Conservation (phyloP, 805 yeast species). For the Myxozyma kluyveri region DNA sequence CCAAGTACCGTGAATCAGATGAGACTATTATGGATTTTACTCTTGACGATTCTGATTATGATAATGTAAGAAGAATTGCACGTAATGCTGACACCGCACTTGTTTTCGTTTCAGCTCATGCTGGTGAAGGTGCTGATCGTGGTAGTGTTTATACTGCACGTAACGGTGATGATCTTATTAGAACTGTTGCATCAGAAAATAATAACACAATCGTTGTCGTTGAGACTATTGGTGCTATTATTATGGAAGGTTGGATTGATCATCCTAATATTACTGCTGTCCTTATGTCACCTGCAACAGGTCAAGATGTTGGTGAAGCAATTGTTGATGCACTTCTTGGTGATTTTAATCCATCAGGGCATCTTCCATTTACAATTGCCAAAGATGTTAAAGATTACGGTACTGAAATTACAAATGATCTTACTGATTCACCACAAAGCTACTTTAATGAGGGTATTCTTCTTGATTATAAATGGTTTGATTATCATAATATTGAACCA, state of each 20-base stretch:
- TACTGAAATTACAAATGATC: constrained; percentile 37
- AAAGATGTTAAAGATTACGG: constrained; percentile 49
- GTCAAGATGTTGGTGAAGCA: constrained; percentile 56
- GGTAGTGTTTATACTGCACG: constrained; percentile 55
- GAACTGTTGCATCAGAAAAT: constrained; percentile 49
- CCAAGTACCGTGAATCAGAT: no score
- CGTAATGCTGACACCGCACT: constrained; percentile 53
- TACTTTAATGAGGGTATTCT: constrained; percentile 45
- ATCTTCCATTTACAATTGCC: constrained; percentile 63
- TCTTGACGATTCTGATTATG: constrained; percentile 48
- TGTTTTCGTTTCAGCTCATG: constrained; percentile 52
- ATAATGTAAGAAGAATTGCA: constrained; percentile 46
- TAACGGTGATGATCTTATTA: constrained; percentile 55
- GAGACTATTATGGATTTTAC: constrained; percentile 49
- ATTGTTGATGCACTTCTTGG: constrained; percentile 60
- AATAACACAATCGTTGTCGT: constrained; percentile 57
- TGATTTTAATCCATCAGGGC: constrained; percentile 60
- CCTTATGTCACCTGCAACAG: constrained; percentile 54
- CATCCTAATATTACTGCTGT: constrained; percentile 59
- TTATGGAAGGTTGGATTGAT: constrained; percentile 55
- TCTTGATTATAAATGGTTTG: constrained; percentile 58
- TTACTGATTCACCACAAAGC: constrained; percentile 43
- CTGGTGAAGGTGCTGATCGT: constrained; percentile 67
- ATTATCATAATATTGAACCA: constrained; percentile 54
- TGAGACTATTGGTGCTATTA: constrained; percentile 60